Percentiles rank a stretch among this genome's conserved stretches.
These are phyloP conservation scores for Nothophytophthora sp. DNA, from an alignment of 352 stramenopile species.

Conservation along the genomic window DNA sequence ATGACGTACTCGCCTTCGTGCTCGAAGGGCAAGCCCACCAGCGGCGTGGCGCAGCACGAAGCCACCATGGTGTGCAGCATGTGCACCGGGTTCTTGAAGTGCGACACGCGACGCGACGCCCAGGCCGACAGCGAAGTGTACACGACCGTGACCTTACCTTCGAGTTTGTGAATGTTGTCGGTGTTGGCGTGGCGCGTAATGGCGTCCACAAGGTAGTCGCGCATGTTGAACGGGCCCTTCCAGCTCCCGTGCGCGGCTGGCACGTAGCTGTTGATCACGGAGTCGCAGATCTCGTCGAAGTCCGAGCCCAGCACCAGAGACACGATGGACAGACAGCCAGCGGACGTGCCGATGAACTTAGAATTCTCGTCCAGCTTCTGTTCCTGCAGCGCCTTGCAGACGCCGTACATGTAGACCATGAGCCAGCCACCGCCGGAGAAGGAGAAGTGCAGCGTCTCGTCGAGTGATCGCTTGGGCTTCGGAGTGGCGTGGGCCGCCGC, in stretches of 20 bases:
- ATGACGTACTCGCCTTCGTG: constrained; percentile 59
- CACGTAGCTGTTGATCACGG: constrained; percentile 41
- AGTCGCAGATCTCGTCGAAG: constrained; percentile 49
- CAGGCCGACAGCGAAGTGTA: constrained; percentile 56
- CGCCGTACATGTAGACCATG: constrained; percentile 62
- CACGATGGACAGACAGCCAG: constrained; percentile 42
- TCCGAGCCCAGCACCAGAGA: constrained; percentile 39
- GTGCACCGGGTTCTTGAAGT: constrained; percentile 46
- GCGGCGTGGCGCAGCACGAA: constrained; percentile 49
- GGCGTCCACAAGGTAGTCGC: constrained; percentile 48
- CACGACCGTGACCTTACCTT: constrained; percentile 41
- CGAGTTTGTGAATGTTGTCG: constrained; percentile 29
- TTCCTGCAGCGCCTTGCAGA: constrained; percentile 53
- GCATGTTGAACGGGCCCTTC: constrained; percentile 43
- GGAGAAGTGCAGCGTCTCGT: constrained; percentile 31
- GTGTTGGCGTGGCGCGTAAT: constrained; percentile 27
- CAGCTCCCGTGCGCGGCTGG: constrained; percentile 25
- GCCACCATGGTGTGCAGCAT: constrained; percentile 45
- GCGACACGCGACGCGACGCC: constrained; percentile 29
- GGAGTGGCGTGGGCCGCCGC: no score
- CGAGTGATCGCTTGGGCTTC: not conserved
- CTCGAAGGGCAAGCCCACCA: constrained; percentile 54
- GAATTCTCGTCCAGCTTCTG: constrained; percentile 35
- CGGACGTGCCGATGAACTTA: constrained; percentile 46
- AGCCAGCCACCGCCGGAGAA: constrained; percentile 61